Conservation (phyloP, 345 rosid genomes). For the Eucalyptus dawsonii region DNA sequence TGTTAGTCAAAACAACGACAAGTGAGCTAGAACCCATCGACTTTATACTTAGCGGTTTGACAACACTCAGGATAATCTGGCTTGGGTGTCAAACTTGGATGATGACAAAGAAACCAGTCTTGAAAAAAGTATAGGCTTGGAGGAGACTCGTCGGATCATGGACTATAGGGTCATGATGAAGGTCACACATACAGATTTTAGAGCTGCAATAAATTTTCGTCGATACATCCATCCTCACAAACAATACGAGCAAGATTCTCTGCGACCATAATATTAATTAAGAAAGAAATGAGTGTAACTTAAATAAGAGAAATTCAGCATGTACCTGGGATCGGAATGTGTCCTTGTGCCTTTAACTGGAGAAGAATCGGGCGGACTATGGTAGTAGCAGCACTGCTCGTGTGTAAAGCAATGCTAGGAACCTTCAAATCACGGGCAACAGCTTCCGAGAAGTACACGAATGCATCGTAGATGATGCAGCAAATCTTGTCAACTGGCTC, state of each 20-base stretch:
- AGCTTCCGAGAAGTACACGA: constrained; percentile 19
- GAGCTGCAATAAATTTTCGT: not conserved
- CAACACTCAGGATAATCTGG: not conserved
- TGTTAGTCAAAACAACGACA: not conserved
- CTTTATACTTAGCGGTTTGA: not conserved
- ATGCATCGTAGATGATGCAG: constrained; percentile 36
- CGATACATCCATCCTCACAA: not conserved
- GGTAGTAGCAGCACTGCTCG: constrained; percentile 9
- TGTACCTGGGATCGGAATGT: constrained; percentile 19
- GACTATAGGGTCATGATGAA: not conserved
- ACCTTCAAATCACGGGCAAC: constrained; percentile 23
- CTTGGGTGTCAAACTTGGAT: not conserved
- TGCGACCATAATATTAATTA: not conserved
- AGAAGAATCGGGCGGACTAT: not conserved
- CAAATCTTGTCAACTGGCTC: not conserved
- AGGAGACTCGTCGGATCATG: not conserved
- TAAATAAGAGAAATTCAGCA: not conserved
- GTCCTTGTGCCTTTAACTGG: constrained; percentile 3
- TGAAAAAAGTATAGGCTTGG: not conserved
- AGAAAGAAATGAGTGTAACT: not conserved
- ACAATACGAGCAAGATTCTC: not conserved
- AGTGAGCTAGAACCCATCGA: not conserved
- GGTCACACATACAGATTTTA: not conserved
- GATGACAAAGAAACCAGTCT: not conserved
- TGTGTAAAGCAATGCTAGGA: constrained; percentile 22